Base-by-base conservation (phyloP, 2,329 filamentous ascomycete species). In the Dothistroma pini region DNA sequence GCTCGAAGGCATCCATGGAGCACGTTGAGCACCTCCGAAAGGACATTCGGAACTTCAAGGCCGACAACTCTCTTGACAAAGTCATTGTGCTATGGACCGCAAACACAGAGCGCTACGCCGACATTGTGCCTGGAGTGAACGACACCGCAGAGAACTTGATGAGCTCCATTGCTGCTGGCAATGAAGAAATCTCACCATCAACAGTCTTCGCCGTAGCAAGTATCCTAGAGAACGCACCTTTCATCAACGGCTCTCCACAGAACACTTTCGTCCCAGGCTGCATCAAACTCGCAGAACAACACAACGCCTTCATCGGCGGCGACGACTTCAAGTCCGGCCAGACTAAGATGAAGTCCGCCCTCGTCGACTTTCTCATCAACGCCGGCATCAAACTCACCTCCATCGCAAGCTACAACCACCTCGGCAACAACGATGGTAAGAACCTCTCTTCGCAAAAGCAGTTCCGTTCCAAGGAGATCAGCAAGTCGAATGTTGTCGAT, bases 311-410 rank as follows among this genome's bases (percentile, higher is more conserved):
- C 81, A 92, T 99, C 72, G 95, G 95, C 61, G 95, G 95, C 67
- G 95, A 99, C 72, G 95, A 99, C 81, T 99, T 99, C 88, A 99
- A 99, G 83, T 97, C 95, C 65, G 95, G 95, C 65, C 95, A 99
- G 84, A 99, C 95, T 76, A 99, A 99, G 87, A 99, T 99, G 95
- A 99, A 99, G 83, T 97, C 95, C 63, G 95, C 95, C 21, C 86
- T 99, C 32, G 95, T 97, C 51, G 95, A 99, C 80, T 99, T 99
- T 81, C 80, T 99, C 76, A 96, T 99, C 87, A 97, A 88, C 76
- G 95, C 95, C 53, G 95, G 95, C 75, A 97, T 99, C 85, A 97
- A 96, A 83, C 87, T 99, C 74, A 97, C 93, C 62, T 96, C 93
- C 47, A 97, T 99, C 80, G 91, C 95, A 67, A 96, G 90, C 80